A percentile compares a stretch with the other conserved stretches of the same genome.
These are phyloP conservation scores for Corniculantispora saksenae DNA, from an alignment of 2,329 filamentous ascomycete genomes.

Conservation along the genomic window DNA sequence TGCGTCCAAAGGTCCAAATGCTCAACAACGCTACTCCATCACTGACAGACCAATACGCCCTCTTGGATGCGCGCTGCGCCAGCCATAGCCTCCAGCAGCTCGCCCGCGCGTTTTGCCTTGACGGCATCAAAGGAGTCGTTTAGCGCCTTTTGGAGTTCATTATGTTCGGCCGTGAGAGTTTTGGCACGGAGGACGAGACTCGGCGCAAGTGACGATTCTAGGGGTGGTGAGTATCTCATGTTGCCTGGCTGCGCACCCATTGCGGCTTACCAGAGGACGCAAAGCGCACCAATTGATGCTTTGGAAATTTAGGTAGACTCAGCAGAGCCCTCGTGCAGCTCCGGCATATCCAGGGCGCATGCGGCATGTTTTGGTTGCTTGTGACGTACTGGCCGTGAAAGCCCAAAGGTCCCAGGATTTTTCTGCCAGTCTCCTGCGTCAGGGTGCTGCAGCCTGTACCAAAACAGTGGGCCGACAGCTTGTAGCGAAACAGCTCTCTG, in stretches of 20 bases:
- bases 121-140: slow-evolving; percentile 56
- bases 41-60: too few species aligned
- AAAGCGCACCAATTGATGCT: slow-evolving; percentile 33
- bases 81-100: too few species aligned
- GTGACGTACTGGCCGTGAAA: slow-evolving; percentile 17
- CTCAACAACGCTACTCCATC: too few species aligned
- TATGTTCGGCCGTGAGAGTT: slow-evolving; percentile 58
- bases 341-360: slow-evolving; percentile 39
- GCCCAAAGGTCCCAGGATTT: neutral
- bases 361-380: slow-evolving; percentile 29
- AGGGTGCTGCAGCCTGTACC: neutral
- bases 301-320: slow-evolving; percentile 22
- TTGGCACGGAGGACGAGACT: slow-evolving; percentile 62
- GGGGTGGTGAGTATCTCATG: neutral
- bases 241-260: too few species aligned
- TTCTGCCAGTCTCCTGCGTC: neutral
- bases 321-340: slow-evolving; percentile 36
- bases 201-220: slow-evolving; percentile 44
- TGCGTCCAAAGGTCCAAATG: too few species aligned
- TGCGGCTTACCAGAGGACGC: slow-evolving; percentile 33
- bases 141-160: slow-evolving; percentile 52
- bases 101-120: slow-evolving; percentile 61
- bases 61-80: too few species aligned
- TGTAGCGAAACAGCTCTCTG: too few species aligned
- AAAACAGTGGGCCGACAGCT: too few species aligned